Conservation (phyloP, 1,139 yeast genomes). For the Hanseniaspora sp. region DNA sequence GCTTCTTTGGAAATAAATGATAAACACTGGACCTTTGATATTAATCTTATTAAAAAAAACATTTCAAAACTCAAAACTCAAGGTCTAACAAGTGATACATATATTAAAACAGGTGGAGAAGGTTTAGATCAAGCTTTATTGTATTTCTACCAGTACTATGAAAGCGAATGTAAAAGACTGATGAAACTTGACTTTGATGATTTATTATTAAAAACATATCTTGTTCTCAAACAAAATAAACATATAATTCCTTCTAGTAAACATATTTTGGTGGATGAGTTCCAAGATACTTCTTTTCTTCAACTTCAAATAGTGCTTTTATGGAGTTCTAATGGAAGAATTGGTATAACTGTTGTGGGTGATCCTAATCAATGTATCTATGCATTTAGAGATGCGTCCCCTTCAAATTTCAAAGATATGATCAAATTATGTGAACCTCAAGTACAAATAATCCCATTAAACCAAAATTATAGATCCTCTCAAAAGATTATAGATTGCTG, state of each 20-base stretch:
- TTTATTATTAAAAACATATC: constrained; percentile 47
- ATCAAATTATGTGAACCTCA: constrained; percentile 34
- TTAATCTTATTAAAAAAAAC: constrained; percentile 34
- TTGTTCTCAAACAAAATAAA: constrained; percentile 38
- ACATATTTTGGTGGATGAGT: constrained; percentile 84
- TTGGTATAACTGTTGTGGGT: constrained; percentile 75
- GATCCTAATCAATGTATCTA: constrained; percentile 95
- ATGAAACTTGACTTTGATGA: constrained; percentile 73
- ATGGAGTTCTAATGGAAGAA: constrained; percentile 34
- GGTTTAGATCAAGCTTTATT: constrained; percentile 29
- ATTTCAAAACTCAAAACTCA: constrained; percentile 46
- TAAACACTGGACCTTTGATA: constrained; percentile 12
- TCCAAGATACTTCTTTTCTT: constrained; percentile 77
- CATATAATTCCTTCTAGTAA: constrained; percentile 42
- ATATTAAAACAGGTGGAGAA: constrained; percentile 22
- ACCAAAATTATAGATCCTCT: constrained; percentile 74
- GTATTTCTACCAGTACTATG: constrained; percentile 43
- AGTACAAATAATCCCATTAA: constrained; percentile 37
- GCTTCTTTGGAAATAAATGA: constrained; percentile 17
- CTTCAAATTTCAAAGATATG: constrained; percentile 57
- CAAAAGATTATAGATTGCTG: constrained; percentile 54
- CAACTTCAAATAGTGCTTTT: constrained; percentile 59
- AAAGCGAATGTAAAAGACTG: constrained; percentile 33
- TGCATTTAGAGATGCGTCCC: constrained; percentile 72
- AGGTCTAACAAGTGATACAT: constrained; percentile 36